Evolutionary conservation across 202 grass and related monocot species (phyloP), one percentile per base, ranked within the genome.

Genomic region (Cymbopogon flexuosus): DNA sequence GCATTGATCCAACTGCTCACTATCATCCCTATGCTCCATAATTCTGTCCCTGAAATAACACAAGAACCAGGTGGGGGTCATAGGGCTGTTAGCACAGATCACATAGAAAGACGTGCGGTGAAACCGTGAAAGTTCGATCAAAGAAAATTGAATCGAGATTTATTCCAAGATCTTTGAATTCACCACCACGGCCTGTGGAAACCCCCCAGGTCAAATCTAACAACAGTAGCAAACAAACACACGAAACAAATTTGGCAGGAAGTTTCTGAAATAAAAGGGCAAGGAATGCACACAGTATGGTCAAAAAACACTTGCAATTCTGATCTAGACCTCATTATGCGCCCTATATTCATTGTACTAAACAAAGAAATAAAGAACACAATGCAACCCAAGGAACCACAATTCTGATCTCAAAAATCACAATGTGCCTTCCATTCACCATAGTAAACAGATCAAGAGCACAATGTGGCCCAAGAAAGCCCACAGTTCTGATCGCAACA

Each of bases 1-100:
- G 59, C 84, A 95, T 27, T 81, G 70, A 47, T 91, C 92, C 84
- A 98, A 70, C 60, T 67, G 78, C 70, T 93, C 76, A 16, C 90
- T 89, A 70, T 89, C 82, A 68, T 87, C 45, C 76, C 71, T 94
- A 27, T 93, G 84, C 63, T 86, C 84, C 31, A 73, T 82, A 59
- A 93, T 79, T 24, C 27, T 88, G 64, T 83, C 80, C 79, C 95
- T 95, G 81, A 76, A 83, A 90, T 78, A 8, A 62, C 6, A 36
- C 57, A 67, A 34, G 35, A 80, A 87, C 42, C 24, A 54, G 31
- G 13, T 79, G 46, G 58, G 58, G 18, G 58, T 67, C 5, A 7
- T 18, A 65, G 42, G n/a, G 5, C 39, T 60, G 47, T 77, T 33
- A 24, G 30, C 37, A 75, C 5, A 67, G 40, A 81, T 9, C 19